A percentile compares a stretch with the other conserved stretches of the same genome.
Conservation (phyloP, 768 basidiomycete genomes). For the Cystobasidium onofrii region DNA sequence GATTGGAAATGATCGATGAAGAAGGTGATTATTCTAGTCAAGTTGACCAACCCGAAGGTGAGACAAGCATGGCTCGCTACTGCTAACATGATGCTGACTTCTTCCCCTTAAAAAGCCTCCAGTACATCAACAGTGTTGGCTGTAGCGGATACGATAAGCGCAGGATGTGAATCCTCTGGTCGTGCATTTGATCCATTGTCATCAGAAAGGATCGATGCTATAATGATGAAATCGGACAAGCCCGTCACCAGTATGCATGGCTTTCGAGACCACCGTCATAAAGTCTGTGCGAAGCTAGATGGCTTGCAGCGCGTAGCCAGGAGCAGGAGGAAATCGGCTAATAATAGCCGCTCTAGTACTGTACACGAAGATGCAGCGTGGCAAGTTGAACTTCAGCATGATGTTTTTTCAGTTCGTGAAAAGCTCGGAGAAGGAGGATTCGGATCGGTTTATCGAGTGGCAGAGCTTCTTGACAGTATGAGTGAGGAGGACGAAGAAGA, state of each 20-base stretch:
- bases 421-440: slow-evolving; percentile 97
- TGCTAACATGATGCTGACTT: background rate
- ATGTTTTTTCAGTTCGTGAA: slow-evolving; percentile 61
- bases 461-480: slow-evolving; percentile 43
- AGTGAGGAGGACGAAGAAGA: slow-evolving; percentile 54
- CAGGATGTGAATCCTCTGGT: background rate
- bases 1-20: slow-evolving; percentile 16
- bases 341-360: slow-evolving; percentile 37
- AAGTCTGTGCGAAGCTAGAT: slow-evolving; percentile 54
- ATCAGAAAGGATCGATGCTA: slow-evolving; percentile 54
- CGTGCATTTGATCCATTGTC: slow-evolving; percentile 53
- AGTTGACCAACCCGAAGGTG: slow-evolving; percentile 29
- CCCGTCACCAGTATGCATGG: slow-evolving; percentile 45
- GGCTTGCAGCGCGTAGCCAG: slow-evolving; percentile 65
- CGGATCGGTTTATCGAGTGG: slow-evolving; percentile 70
- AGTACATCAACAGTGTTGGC: background rate
- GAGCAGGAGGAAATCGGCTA: slow-evolving; percentile 36
- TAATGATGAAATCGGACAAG: slow-evolving; percentile 56
- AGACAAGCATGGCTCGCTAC: slow-evolving; percentile 16
- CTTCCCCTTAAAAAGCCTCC: background rate
- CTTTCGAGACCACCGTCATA: slow-evolving; percentile 44
- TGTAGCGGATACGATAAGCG: background rate
- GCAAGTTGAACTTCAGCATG: slow-evolving; percentile 57
- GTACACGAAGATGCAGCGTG: slow-evolving; percentile 45
- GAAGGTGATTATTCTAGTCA: slow-evolving; percentile 27